Evolutionary conservation across 2,329 filamentous ascomycete species (phyloP).

Genomic region (Sporothrix pseudoabietina): DNA sequence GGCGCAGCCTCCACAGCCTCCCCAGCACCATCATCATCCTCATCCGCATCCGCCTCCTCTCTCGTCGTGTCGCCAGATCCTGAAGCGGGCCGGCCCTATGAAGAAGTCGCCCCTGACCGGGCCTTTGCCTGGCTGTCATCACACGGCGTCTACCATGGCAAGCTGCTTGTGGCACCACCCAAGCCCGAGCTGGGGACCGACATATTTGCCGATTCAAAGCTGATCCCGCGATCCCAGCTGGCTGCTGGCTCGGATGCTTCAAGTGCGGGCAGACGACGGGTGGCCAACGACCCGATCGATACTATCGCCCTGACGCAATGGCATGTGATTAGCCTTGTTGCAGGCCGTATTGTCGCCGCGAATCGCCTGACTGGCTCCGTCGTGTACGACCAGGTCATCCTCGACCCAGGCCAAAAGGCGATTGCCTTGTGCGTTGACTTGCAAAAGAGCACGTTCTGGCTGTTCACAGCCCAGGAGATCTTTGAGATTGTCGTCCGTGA

Average conservation of each 20-base stretch:
- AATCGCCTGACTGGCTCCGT: conserved; percentile 85
- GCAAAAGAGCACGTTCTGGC: conserved; percentile 96
- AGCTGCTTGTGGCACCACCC: conserved; percentile 64
- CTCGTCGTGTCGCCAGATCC: conserved; percentile 77
- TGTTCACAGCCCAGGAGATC: conserved; percentile 88
- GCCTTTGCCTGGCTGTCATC: conserved; percentile 89
- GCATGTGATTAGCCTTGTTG: conserved; percentile 84
- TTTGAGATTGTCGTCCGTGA: conserved; percentile 91
- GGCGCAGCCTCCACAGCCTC: background rate
- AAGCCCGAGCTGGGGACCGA: conserved; percentile 68
- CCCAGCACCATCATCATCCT: conserved; percentile 47
- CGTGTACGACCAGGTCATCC: conserved; percentile 83
- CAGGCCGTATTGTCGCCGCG: conserved; percentile 78
- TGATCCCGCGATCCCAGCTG: conserved; percentile 74
- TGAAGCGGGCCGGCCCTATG: conserved; percentile 53
- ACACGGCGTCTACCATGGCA: conserved; percentile 86
- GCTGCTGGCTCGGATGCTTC: conserved; percentile 62
- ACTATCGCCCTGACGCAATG: conserved; percentile 88
- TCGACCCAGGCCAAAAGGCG: conserved; percentile 75
- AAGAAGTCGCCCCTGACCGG: conserved; percentile 64
- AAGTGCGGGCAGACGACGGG: conserved; percentile 61
- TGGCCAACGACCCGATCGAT: conserved; percentile 71
- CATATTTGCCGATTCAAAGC: conserved; percentile 76
- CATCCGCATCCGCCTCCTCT: conserved; percentile 42
- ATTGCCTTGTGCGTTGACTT: conserved; percentile 86